Base-by-base conservation (phyloP, 2,329 filamentous ascomycete species). In the Beauveria scarabaeidicola region DNA sequence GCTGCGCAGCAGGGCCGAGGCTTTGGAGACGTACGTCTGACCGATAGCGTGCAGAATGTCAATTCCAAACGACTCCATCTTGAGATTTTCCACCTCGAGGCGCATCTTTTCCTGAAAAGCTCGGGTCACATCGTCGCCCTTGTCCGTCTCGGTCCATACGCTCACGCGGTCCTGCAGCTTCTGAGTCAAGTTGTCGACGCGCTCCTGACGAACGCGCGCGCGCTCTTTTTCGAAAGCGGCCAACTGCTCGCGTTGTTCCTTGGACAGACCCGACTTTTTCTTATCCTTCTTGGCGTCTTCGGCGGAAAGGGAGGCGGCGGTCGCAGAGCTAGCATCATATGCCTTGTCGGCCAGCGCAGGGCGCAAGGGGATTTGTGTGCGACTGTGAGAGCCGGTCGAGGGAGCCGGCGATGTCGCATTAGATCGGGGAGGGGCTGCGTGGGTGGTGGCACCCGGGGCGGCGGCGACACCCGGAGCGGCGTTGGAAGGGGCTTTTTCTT, bases 61-160 rank as follows among this genome's bases (percentile, higher is more conserved):
- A 46, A 99, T 81, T 55, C 94, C 94, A 67, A 99, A 99, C 0
- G 90, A 95, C 76, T 99, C 94, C 91, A 99, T 99, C 81, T 97
- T 99, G 67, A 99, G 80, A 70, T 97, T 96, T 78, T 99, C 94
- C 27, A 96, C 90, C 76, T 99, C 94, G 44, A 97, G 85, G 44
- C 87, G 84, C 66, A 90, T 97, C 83, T 99, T 97, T 72, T 93
- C 90, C 72, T 92, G 87, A 78, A 97, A 99, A 0, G 94, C 90
- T 61, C 77, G 78, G 38, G 93, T 97, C 61, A 97, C 90, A 66
- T 96, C 91, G 15, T 75, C 63, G 50, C 88, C 84, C 77, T 94
- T 96, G 76, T 97, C 94, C 3, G 93, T 97, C 78, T 99, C 94
- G 6, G 94, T 97, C 93, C 92, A 97, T 46, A 97, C 86, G 64